Percentiles rank a stretch among this genome's conserved stretches.
Conservation (phyloP, 2,329 filamentous ascomycete species). For the Ustulina deusta region DNA sequence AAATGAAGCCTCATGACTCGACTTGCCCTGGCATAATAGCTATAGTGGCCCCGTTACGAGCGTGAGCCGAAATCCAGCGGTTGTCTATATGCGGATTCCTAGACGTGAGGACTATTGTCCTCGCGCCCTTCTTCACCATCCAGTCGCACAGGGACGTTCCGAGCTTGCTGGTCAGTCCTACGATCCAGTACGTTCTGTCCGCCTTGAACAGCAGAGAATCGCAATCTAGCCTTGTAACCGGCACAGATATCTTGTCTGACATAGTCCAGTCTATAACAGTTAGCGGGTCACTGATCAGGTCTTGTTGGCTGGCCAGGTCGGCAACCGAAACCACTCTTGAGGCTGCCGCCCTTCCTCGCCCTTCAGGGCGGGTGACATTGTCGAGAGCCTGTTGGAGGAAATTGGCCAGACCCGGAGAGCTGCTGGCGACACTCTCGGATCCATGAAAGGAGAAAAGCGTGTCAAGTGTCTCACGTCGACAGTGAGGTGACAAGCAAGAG, state of each 20-base stretch:
- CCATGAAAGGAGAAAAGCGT: constrained; percentile 9
- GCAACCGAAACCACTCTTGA: neutral
- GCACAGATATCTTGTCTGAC: constrained; percentile 5
- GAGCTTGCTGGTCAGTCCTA: constrained; percentile 36
- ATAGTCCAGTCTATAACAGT: constrained; percentile 24
- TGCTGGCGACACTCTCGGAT: neutral
- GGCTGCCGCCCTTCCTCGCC: neutral
- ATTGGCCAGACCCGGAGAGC: neutral
- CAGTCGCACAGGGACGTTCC: constrained; percentile 40
- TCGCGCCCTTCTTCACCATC: constrained; percentile 42
- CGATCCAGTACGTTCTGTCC: constrained; percentile 42
- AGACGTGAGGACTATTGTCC: constrained; percentile 38
- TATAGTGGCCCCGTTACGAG: constrained; percentile 21
- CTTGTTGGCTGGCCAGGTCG: neutral
- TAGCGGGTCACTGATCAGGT: constrained; percentile 2
- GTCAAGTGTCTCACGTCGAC: constrained; percentile 11
- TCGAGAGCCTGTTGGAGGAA: neutral
- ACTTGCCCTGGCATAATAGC: constrained; percentile 30
- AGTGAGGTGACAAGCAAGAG: constrained; percentile 18
- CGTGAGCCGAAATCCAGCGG: constrained; percentile 28
- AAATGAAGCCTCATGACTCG: neutral
- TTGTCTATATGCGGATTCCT: constrained; percentile 31
- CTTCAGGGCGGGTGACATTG: neutral
- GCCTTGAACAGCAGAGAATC: constrained; percentile 27
- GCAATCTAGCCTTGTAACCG: constrained; percentile 18